phyloP scores from a whole-genome alignment of 2,329 filamentous ascomycete genomes.

The Aureobasidium sp. region DNA sequence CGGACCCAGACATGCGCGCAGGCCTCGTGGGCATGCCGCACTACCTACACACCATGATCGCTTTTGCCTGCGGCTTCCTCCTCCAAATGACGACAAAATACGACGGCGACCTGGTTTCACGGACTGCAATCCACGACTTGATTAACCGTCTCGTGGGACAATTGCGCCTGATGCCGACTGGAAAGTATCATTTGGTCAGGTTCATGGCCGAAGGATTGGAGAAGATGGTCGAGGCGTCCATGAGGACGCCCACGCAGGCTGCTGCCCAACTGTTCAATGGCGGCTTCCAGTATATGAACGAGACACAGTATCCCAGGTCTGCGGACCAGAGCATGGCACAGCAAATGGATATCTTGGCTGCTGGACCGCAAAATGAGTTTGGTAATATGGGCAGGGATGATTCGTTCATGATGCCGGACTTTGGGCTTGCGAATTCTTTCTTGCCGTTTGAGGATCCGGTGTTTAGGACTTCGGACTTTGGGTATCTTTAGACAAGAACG shows the following conservation, averaged over 20 bases:
- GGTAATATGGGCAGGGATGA: neutral
- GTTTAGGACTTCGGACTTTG: slow-evolving; percentile 5
- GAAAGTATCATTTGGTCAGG: neutral
- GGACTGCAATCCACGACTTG: neutral
- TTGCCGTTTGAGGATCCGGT: slow-evolving; percentile 13
- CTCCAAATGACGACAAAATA: slow-evolving; percentile 43
- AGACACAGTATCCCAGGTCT: neutral
- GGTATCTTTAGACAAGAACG: neutral
- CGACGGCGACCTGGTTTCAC: slow-evolving; percentile 19
- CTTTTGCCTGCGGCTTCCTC: slow-evolving; percentile 48
- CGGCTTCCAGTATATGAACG: neutral
- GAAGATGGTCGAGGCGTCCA: slow-evolving; percentile 3
- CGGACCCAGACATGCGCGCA: slow-evolving; percentile 37
- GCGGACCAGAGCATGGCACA: no score
- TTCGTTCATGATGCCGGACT: slow-evolving; percentile 11
- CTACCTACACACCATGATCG: slow-evolving; percentile 48
- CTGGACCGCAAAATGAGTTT: neutral
- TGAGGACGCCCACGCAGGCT: slow-evolving; percentile 6
- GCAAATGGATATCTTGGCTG: neutral
- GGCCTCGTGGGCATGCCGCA: slow-evolving; percentile 42
- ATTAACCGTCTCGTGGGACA: slow-evolving; percentile 1
- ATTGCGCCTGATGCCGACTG: slow-evolving; percentile 10
- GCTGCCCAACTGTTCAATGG: neutral
- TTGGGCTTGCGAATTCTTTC: slow-evolving; percentile 11
- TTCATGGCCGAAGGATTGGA: slow-evolving; percentile 11